Percentiles rank a stretch among this genome's conserved stretches.
Evolutionary conservation across 2,329 filamentous ascomycete species (phyloP).

Genomic region (Talaromyces atroroseus): DNA sequence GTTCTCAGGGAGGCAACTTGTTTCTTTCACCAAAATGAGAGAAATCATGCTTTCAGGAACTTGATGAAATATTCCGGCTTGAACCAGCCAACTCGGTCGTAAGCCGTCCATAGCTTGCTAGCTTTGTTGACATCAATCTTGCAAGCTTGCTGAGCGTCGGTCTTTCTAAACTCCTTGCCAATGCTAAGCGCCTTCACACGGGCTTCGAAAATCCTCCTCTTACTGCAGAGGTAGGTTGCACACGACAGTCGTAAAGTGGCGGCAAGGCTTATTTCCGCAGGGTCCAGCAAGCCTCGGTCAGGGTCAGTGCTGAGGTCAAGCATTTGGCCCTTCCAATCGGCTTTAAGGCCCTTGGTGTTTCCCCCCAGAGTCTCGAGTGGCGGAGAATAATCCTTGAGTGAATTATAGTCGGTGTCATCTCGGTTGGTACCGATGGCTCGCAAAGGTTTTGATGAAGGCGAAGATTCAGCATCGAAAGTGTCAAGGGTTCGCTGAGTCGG

Average conservation of each 20-base stretch:
- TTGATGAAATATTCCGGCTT: slow-evolving; percentile 48
- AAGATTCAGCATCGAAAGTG: slow-evolving; percentile 31
- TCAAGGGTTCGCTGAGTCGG: slow-evolving; percentile 36
- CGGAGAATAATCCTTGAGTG: slow-evolving; percentile 68
- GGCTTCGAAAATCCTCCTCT: slow-evolving; percentile 81
- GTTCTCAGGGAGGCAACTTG: background rate
- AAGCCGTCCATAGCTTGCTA: slow-evolving; percentile 85
- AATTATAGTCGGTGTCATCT: slow-evolving; percentile 75
- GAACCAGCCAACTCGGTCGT: slow-evolving; percentile 82
- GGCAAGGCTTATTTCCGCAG: slow-evolving; percentile 71
- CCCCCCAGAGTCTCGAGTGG: slow-evolving; percentile 60
- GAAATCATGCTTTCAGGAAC: slow-evolving; percentile 27
- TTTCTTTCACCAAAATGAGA: background rate
- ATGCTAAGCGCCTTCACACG: slow-evolving; percentile 62
- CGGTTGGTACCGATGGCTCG: slow-evolving; percentile 55
- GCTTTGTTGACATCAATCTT: slow-evolving; percentile 98
- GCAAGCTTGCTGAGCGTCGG: slow-evolving; percentile 91
- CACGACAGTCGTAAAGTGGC: slow-evolving; percentile 76
- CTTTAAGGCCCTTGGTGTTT: slow-evolving; percentile 67
- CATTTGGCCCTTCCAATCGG: slow-evolving; percentile 78
- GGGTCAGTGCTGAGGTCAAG: slow-evolving; percentile 71
- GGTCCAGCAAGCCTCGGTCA: slow-evolving; percentile 64
- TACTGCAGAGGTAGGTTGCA: slow-evolving; percentile 85
- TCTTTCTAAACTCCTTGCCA: slow-evolving; percentile 86
- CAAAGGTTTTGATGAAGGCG: slow-evolving; percentile 37